These are phyloP conservation scores for Aspergillus avenaceus DNA, from an alignment of 495 filamentous ascomycete species.

Conservation along the genomic window DNA sequence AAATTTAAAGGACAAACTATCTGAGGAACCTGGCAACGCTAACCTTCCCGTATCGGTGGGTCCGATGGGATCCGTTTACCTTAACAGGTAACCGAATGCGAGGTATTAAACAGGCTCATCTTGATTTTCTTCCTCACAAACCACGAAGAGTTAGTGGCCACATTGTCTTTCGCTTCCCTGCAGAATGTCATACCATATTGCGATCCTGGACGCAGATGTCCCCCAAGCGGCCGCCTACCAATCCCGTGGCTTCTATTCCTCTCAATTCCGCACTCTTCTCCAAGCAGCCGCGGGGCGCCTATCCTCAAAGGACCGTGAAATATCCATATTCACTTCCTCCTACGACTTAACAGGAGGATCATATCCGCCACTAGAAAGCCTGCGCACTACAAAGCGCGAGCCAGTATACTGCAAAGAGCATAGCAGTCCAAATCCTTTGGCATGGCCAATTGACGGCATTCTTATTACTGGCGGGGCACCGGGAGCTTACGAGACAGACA, in stretches of 20 bases:
- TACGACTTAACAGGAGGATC: constrained; percentile 35
- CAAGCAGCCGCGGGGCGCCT: constrained; percentile 29
- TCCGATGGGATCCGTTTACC: constrained; percentile 6
- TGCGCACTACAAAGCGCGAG: constrained; percentile 17
- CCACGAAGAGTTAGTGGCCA: too few relatives aligned
- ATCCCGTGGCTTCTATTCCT: constrained; percentile 34
- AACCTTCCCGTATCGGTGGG: too few relatives aligned
- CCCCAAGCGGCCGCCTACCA: constrained; percentile 33
- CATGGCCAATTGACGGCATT: constrained; percentile 31
- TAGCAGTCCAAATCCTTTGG: constrained; percentile 9
- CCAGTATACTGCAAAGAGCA: neutral
- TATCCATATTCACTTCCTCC: constrained; percentile 28
- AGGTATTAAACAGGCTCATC: neutral
- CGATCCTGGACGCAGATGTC: constrained; percentile 38
- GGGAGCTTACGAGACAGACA: constrained; percentile 27
- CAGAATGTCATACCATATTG: constrained; percentile 26
- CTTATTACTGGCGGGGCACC: constrained; percentile 37
- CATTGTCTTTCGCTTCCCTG: neutral
- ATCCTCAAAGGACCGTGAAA: constrained; percentile 6
- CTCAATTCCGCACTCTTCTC: constrained; percentile 33
- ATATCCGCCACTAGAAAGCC: constrained; percentile 23
- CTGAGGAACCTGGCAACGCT: too few relatives aligned
- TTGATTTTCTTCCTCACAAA: too few relatives aligned
- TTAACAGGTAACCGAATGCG: constrained; percentile 12
- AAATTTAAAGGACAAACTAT: too few relatives aligned